Conservation (phyloP, 306 rosid genomes). For the Lotus japonicus region DNA sequence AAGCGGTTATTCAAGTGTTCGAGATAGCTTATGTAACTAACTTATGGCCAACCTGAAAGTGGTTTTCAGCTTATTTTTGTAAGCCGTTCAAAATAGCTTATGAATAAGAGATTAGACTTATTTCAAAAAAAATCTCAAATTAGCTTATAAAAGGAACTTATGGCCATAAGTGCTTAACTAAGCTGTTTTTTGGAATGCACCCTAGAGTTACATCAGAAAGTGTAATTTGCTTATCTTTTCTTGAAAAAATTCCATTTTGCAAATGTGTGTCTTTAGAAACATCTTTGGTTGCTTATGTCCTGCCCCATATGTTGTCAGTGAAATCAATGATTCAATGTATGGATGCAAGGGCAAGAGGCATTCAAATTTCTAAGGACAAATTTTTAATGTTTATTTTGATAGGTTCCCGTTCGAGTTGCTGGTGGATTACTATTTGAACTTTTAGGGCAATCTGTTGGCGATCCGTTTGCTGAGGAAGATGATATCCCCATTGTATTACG, state of each 20-base stretch:
- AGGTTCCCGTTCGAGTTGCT: conserved; percentile 91
- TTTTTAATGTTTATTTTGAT: background rate
- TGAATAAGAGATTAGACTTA: no score
- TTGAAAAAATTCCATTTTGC: background rate
- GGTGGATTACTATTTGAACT: conserved; percentile 91
- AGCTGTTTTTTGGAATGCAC: no score
- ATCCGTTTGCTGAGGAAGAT: conserved; percentile 75
- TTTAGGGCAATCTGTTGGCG: conserved; percentile 85
- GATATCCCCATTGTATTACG: conserved; percentile 83
- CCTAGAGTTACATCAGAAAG: background rate
- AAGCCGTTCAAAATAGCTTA: no score
- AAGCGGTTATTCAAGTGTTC: no score
- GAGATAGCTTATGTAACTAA: no score
- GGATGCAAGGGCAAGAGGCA: background rate
- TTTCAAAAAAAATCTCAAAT: no score
- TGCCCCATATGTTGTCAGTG: background rate
- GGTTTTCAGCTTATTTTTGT: no score
- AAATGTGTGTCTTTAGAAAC: background rate
- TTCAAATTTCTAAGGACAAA: background rate
- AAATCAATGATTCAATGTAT: conserved; percentile 4
- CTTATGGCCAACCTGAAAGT: no score
- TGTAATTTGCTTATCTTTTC: background rate
- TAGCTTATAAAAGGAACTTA: no score
- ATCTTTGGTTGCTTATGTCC: background rate
- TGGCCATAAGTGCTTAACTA: no score